Evolutionary conservation across 2,329 filamentous ascomycete species (phyloP).

Genomic region (Hypomyces perniciosus): DNA sequence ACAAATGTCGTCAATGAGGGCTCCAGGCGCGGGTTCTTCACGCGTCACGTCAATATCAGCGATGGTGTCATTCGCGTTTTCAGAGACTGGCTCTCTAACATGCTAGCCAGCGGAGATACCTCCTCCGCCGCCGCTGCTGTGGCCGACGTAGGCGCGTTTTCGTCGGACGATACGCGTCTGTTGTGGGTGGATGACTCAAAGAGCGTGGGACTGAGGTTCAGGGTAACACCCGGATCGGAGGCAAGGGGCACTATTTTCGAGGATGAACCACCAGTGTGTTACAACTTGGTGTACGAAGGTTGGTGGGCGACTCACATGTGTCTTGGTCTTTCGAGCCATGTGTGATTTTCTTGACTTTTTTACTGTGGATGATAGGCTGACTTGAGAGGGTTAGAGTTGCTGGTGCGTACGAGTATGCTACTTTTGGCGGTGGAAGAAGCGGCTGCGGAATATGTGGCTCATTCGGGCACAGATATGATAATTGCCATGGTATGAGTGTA

Average conservation of each 20-base stretch:
- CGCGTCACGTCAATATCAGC: constrained; percentile 58
- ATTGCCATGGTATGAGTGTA: constrained; percentile 42
- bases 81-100: constrained; percentile 60
- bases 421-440: constrained; percentile 61
- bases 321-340: no score
- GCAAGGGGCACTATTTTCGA: constrained; percentile 50
- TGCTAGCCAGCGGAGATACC: constrained; percentile 19
- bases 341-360: no score
- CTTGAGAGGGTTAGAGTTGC: constrained; percentile 47
- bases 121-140: background rate
- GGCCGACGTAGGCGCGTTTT: background rate
- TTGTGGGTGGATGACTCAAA: constrained; percentile 62
- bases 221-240: constrained; percentile 39
- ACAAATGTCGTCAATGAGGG: constrained; percentile 64
- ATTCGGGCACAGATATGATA: constrained; percentile 60
- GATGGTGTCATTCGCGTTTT: constrained; percentile 66
- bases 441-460: constrained; percentile 51
- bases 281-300: constrained; percentile 69
- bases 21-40: constrained; percentile 54
- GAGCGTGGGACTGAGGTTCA: constrained; percentile 63
- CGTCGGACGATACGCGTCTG: constrained; percentile 30
- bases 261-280: constrained; percentile 62
- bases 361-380: background rate
- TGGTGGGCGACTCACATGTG: constrained; percentile 19
- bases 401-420: constrained; percentile 58